Evolutionary conservation across 306 rosid genomes (phyloP), one percentile per base, ranked within the genome.

Genomic region (Cicer pinnatifidum): DNA sequence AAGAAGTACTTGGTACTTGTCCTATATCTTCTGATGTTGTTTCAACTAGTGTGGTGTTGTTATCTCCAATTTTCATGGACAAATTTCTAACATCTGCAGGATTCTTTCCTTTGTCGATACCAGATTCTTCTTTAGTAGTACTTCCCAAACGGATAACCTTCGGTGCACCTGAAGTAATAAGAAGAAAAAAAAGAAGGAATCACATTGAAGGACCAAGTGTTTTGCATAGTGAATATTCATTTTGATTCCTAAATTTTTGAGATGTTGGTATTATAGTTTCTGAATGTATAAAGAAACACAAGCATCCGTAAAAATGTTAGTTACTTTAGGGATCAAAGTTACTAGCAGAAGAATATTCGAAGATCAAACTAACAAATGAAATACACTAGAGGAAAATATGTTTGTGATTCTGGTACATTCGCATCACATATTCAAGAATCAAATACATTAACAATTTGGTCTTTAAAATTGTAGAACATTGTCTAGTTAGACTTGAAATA

Each of bases 61-160:
- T 40, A 54, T 80, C 72, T 73, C 64, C 87, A 54, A 67, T 74
- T 67, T 71, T 87, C 67, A 33, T 10, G n/a, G 89, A 39, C 69
- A 58, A n/a, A 61, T 51, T 72, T 37, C 51, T 60, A 62, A 37
- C 80, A 48, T 40, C 73, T 50, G 84, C 35, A 63, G 73, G 56
- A 9, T 69, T 71, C 61, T 74, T 83, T 53, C 37, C 87, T 33
- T 75, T 56, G 54, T 62, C 47, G 53, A 65, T 19, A 17, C 37
- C 33, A 39, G 67, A 47, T 43, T 84, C 93, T 67, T 80, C 83
- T 23, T 19, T 75, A 66, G 53, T 43, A 47, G 82, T 33, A 52
- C 60, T 78, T 77, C 84, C 89, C 76, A 79, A 40, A 56, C 78
- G 81, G 46, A 59, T 69, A 53, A 91, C 81, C 80, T 82, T 83